A percentile compares a stretch with the other conserved stretches of the same genome.
phyloP scores from a whole-genome alignment of 495 filamentous ascomycete genomes.

The Terfezia boudieri region DNA sequence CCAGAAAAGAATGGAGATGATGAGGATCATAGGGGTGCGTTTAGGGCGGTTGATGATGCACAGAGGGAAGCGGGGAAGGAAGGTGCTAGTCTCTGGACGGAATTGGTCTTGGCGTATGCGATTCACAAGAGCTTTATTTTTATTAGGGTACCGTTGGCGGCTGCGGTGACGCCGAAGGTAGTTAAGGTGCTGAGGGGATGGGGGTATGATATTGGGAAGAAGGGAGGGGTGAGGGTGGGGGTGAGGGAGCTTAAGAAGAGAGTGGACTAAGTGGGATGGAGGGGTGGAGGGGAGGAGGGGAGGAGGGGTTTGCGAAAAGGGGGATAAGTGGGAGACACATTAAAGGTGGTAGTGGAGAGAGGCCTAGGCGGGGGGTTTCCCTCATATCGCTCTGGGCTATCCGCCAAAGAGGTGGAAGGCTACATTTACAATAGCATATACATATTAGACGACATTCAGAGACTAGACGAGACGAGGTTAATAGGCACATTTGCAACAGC shows the following conservation, averaged over 20 bases:
- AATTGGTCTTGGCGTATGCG: slow-evolving; percentile 82
- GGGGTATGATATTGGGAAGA: slow-evolving; percentile 57
- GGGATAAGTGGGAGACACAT: no score
- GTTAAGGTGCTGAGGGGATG: slow-evolving; percentile 65
- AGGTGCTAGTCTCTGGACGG: slow-evolving; percentile 50
- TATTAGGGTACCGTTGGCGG: slow-evolving; percentile 70
- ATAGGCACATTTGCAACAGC: no score
- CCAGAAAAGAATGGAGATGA: slow-evolving; percentile 16
- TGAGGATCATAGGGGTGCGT: slow-evolving; percentile 24
- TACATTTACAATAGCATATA: no score
- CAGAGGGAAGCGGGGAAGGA: slow-evolving; percentile 2
- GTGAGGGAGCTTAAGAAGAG: not conserved
- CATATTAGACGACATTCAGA: no score
- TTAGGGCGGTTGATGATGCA: slow-evolving; percentile 23
- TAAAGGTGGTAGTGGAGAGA: no score
- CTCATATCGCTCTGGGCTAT: no score
- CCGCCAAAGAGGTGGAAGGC: no score
- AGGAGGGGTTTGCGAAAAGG: no score
- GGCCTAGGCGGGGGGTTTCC: no score
- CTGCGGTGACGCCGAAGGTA: slow-evolving; percentile 73
- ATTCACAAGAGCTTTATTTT: slow-evolving; percentile 98
- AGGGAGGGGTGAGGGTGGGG: slow-evolving; percentile 27
- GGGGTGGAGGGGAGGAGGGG: not conserved
- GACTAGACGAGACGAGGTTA: no score
- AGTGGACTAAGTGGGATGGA: not conserved